Evolutionary conservation across 2,329 filamentous ascomycete species (phyloP).

Genomic region (Tolypocladium pustulatum): DNA sequence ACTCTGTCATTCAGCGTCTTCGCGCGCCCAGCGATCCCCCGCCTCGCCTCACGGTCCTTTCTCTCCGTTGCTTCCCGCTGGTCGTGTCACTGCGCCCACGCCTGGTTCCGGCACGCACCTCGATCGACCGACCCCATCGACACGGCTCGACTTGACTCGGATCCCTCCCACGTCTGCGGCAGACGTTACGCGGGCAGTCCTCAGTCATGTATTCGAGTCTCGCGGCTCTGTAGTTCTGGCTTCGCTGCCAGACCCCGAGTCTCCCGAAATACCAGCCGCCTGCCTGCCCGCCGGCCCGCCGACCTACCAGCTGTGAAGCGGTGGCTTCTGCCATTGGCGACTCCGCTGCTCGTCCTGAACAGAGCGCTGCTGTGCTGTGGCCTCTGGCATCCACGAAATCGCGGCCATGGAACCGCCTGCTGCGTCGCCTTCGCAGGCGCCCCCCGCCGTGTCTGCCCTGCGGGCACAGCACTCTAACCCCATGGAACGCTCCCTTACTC

Average conservation of each 20-base stretch:
- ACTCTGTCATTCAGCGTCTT: not conserved
- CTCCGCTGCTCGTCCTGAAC: not conserved
- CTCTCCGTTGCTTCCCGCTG: not conserved
- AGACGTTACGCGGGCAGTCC: conserved; percentile 16
- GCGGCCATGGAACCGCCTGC: conserved; percentile 32
- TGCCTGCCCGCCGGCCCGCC: not conserved
- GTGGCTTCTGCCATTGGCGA: not conserved
- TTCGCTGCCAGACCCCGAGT: conserved; percentile 30
- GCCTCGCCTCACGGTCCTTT: not conserved
- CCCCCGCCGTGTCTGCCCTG: conserved; percentile 42
- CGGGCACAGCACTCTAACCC: conserved; percentile 34
- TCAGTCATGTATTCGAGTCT: conserved; percentile 36
- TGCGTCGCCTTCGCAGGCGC: conserved; percentile 29
- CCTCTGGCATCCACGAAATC: not conserved
- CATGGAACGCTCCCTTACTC: conserved; percentile 63
- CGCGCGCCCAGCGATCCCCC: not conserved
- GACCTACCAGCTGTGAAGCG: not conserved
- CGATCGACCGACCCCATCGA: not conserved
- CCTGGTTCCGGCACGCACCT: not conserved
- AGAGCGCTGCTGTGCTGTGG: not conserved
- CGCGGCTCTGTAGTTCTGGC: conserved; percentile 37
- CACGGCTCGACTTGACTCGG: not conserved
- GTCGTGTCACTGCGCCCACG: not conserved
- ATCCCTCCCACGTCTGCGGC: conserved; percentile 8
- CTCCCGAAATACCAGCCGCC: conserved; percentile 6